Conservation (phyloP, 2,329 filamentous ascomycete species). For the Talaromyces sp. region DNA sequence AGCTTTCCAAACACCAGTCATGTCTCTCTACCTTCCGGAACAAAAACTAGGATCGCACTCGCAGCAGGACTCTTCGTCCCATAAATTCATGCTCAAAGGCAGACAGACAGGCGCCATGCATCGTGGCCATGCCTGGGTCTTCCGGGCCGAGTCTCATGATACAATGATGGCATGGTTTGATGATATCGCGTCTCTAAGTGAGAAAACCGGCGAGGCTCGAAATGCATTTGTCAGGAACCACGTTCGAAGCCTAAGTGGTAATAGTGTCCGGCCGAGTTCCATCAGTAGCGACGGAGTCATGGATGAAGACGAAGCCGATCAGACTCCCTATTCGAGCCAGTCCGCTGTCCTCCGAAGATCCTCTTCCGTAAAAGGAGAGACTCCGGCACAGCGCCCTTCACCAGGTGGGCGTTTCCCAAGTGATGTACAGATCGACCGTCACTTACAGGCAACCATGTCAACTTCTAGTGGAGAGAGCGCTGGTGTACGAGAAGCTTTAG, state of each 20-base stretch:
- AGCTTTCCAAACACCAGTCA: slow-evolving; percentile 76
- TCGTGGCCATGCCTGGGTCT: slow-evolving; percentile 68
- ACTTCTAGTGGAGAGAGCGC: slow-evolving; percentile 80
- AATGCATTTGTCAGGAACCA: slow-evolving; percentile 82
- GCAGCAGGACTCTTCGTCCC: slow-evolving; percentile 73
- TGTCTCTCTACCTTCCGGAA: slow-evolving; percentile 92
- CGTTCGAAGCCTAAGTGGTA: slow-evolving; percentile 70
- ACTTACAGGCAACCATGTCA: slow-evolving; percentile 74
- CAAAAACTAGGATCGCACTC: slow-evolving; percentile 95
- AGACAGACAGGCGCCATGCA: slow-evolving; percentile 92
- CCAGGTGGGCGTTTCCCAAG: slow-evolving; percentile 96
- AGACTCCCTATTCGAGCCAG: slow-evolving; percentile 63
- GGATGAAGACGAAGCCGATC: slow-evolving; percentile 70
- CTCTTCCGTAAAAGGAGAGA: slow-evolving; percentile 36
- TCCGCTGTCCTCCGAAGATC: slow-evolving; percentile 37
- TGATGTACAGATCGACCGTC: slow-evolving; percentile 82
- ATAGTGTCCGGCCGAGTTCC: slow-evolving; percentile 55
- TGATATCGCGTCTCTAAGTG: slow-evolving; percentile 84
- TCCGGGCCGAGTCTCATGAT: slow-evolving; percentile 69
- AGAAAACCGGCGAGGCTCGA: slow-evolving; percentile 83
- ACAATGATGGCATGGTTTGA: slow-evolving; percentile 98
- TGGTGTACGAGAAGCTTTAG: slow-evolving; percentile 60
- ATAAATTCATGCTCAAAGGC: slow-evolving; percentile 97
- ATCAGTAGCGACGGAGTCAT: slow-evolving; percentile 73
- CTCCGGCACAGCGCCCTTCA: slow-evolving; percentile 65